A percentile compares a stretch with the other conserved stretches of the same genome.
phyloP scores from a whole-genome alignment of 78 protist genomes.

The Parvularia atlantis region DNA sequence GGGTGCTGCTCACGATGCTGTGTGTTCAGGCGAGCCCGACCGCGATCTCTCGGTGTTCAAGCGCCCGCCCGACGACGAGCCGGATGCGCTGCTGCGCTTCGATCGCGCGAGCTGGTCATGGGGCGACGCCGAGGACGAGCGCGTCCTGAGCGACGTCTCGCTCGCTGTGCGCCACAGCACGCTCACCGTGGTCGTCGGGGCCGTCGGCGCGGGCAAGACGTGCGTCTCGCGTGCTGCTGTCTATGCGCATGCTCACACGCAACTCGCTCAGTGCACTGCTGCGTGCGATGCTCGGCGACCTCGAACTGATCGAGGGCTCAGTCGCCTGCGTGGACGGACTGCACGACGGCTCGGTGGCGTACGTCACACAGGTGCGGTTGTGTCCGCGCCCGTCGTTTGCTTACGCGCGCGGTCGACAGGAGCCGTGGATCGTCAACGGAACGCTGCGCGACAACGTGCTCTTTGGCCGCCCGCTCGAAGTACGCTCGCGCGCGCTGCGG shows the following conservation, averaged over 20 bases:
- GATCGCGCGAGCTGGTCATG: too few species aligned
- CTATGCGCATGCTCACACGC: too few species aligned
- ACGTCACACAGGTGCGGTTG: background rate
- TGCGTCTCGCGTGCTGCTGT: too few species aligned
- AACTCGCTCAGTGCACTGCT: slow-evolving; percentile 50
- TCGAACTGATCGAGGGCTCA: background rate
- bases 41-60: too few species aligned
- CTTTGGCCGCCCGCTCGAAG: slow-evolving; percentile 59
- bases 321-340: background rate
- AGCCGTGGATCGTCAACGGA: slow-evolving; percentile 78
- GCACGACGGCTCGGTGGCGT: background rate
- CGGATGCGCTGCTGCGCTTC: too few species aligned
- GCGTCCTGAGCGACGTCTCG: too few species aligned
- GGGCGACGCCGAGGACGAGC: too few species aligned
- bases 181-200: slow-evolving; percentile 29
- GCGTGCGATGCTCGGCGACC: slow-evolving; percentile 50
- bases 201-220: slow-evolving; percentile 68
- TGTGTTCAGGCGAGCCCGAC: too few species aligned
- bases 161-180: too few species aligned
- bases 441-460: slow-evolving; percentile 86
- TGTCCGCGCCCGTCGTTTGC: background rate
- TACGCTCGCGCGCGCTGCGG: too few species aligned
- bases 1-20: too few species aligned
- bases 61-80: too few species aligned
- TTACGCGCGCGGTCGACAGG: slow-evolving; percentile 62